Evolutionary conservation across 129 eudicot genomes (phyloP), one percentile per base, ranked within the genome.

Genomic region (Rutidosis leptorrhynchoides): DNA sequence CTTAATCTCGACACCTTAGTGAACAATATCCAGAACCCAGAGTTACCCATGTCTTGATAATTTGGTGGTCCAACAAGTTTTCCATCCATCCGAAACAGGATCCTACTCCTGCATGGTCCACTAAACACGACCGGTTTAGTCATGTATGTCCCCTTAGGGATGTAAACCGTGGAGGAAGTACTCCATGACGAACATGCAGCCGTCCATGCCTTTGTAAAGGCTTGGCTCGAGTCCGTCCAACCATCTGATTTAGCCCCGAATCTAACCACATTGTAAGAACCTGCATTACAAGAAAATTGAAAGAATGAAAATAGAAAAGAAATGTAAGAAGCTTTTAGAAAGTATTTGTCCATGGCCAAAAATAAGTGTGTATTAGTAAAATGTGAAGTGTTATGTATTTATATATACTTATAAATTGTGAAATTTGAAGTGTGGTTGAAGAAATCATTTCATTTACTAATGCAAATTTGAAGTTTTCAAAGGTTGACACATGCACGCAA

Each of bases 11-110:
- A 58, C 4, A 85, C 78, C 62, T 79, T 57, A 21, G 66, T 22
- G 59, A 89, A 89, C 69, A 85, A 35, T 26, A 89, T 79, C 96
- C 94, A 89, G 46, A 76, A 81, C 6, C 85, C 88, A 0, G 94
- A 79, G 55, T 81, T 79, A 1, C 87, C 94, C 57, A 85, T 68
- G 48, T 75, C 74, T 25, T 77, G 43, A 71, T 83, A 82, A 76
- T 85, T 79, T 11, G 26, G 15, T 0, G 96, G 87, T 8, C 88
- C 90, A 4, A 89, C 81, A 4, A 89, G 73, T 3, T 82, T 83
- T 4, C 96, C 96, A 12, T 81, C 78, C 7, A 71, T 81, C 33
- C 26, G 82, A 12, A 89, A 74, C 6, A 43, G 25, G 21, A 85
- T 74, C 23, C 74, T 24, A 25, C 65, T 85, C 46, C 73, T 72